Evolutionary conservation across 1,284 basidiomycete genomes (phyloP).

Genomic region (Boletus subluridellus): DNA sequence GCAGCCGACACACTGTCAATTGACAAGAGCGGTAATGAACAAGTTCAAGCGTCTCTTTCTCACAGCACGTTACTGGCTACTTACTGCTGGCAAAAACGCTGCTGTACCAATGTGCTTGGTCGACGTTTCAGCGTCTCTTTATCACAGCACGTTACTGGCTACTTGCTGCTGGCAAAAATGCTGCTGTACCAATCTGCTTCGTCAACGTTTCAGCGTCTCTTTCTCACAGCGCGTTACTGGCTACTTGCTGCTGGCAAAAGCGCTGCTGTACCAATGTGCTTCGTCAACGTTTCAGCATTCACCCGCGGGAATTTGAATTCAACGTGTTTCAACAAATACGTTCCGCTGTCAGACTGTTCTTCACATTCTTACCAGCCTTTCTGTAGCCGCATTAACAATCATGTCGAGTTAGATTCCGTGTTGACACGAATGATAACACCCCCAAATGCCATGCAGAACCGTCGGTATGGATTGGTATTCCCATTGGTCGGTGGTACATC

Average conservation of each 20-base stretch:
- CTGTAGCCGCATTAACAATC: neutral
- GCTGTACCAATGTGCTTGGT: no score
- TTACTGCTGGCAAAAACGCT: no score
- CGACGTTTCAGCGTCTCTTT: no score
- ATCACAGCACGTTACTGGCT: no score
- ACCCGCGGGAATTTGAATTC: neutral
- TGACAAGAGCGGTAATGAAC: constrained; percentile 5
- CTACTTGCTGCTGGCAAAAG: neutral
- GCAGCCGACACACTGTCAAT: neutral
- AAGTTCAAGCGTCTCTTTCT: neutral
- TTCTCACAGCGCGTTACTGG: constrained; percentile 4
- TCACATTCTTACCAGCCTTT: neutral
- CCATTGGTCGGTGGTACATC: neutral
- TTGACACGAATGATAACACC: constrained; percentile 7
- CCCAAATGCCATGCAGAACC: neutral
- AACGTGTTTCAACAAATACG: constrained; percentile 16
- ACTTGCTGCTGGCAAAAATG: no score
- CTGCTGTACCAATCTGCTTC: no score
- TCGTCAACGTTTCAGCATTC: neutral
- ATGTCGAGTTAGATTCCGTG: constrained; percentile 4
- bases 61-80: no score
- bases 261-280: neutral
- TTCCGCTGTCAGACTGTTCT: constrained; percentile 4
- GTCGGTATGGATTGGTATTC: constrained; percentile 2
- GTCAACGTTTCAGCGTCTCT: neutral